Percentiles rank a stretch among this genome's conserved stretches.
These are phyloP conservation scores for Nidularia sp. DNA, from an alignment of 768 basidiomycete genomes.

Conservation along the genomic window DNA sequence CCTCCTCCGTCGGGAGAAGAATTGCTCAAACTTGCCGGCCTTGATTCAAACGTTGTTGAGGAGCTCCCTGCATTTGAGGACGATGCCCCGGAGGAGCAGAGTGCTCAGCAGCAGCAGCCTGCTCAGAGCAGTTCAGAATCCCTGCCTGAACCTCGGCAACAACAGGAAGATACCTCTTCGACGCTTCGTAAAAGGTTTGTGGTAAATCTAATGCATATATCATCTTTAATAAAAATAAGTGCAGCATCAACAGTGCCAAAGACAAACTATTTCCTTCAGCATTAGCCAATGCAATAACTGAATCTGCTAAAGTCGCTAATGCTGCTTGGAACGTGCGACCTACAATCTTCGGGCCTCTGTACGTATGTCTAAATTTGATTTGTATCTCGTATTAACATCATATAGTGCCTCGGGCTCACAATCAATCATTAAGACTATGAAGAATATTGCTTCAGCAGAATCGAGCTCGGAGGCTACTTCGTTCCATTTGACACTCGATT, in stretches of 20 bases:
- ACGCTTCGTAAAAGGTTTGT: background rate
- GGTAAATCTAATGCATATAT: background rate
- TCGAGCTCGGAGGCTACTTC: too few relatives aligned
- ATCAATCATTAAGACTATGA: background rate
- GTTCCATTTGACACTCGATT: slow-evolving; percentile 26
- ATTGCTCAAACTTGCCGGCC: slow-evolving; percentile 47
- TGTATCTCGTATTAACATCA: slow-evolving; percentile 5
- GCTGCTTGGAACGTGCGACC: slow-evolving; percentile 33
- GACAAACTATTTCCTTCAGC: slow-evolving; percentile 17
- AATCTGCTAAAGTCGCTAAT: background rate
- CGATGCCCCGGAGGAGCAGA: slow-evolving; percentile 10
- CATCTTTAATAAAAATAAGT: background rate
- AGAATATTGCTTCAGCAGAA: background rate
- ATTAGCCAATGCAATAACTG: background rate
- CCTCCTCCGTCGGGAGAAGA: slow-evolving; percentile 35
- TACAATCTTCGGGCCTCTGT: slow-evolving; percentile 72
- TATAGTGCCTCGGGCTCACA: slow-evolving; percentile 32
- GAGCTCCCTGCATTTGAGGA: slow-evolving; percentile 58
- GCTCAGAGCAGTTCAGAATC: background rate
- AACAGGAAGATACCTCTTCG: background rate
- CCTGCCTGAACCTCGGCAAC: slow-evolving; percentile 5
- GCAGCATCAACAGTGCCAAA: slow-evolving; percentile 37
- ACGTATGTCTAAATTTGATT: slow-evolving; percentile 16
- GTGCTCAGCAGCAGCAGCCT: background rate
- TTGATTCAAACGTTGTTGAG: slow-evolving; percentile 29